Conservation (phyloP, 495 filamentous ascomycete genomes). For the Penicillium lagena region DNA sequence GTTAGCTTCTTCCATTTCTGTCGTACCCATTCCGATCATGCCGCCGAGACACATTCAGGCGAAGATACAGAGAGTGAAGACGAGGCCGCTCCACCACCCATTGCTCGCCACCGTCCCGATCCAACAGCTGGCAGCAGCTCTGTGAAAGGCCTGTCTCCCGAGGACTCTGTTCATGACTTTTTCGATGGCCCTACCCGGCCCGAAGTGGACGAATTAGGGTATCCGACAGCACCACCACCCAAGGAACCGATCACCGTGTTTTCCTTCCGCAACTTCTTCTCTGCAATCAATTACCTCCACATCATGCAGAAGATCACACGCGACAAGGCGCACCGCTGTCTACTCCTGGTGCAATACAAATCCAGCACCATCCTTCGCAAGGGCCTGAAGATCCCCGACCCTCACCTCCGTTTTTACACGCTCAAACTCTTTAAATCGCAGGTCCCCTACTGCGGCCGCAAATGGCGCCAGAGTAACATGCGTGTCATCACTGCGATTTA, state of each 20-base stretch:
- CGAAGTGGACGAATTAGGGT: constrained; percentile 84
- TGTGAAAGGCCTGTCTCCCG: constrained; percentile 19
- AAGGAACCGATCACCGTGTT: constrained; percentile 81
- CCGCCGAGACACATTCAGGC: constrained; percentile 20
- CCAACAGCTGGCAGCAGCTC: constrained; percentile 18
- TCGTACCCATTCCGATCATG: constrained; percentile 47
- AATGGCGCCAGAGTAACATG: constrained; percentile 98
- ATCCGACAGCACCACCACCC: constrained; percentile 56
- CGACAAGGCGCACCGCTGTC: constrained; percentile 85
- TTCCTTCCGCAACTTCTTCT: constrained; percentile 91
- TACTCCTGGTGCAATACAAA: constrained; percentile 92
- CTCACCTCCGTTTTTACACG: constrained; percentile 81
- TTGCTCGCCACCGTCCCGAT: constrained; percentile 48
- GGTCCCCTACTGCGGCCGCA: constrained; percentile 94
- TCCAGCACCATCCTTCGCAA: constrained; percentile 83
- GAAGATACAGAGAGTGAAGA: constrained; percentile 47
- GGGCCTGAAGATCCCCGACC: constrained; percentile 82
- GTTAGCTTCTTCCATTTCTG: constrained; percentile 89
- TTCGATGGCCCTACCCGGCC: constrained; percentile 46
- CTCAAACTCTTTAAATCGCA: constrained; percentile 98
- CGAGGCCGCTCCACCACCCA: constrained; percentile 79
- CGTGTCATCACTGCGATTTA: constrained; percentile 96
- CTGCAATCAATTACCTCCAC: constrained; percentile 86
- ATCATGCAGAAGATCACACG: constrained; percentile 97
- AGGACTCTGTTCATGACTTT: constrained; percentile 28